Evolutionary conservation across 495 filamentous ascomycete species (phyloP).

Genomic region (Endocarpon pusillum): DNA sequence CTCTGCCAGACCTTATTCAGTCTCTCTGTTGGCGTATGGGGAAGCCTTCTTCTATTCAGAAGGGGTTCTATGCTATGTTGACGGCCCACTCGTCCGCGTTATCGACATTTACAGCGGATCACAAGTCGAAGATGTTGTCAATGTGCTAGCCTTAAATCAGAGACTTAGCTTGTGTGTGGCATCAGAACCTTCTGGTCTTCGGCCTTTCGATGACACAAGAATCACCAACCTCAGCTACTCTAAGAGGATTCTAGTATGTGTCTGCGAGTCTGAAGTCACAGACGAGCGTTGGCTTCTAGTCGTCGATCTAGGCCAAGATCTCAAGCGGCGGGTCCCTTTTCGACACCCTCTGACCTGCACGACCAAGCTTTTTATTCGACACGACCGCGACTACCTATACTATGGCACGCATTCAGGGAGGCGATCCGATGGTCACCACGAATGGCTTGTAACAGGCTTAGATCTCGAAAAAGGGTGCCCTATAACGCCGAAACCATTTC

Average conservation of each 20-base stretch:
- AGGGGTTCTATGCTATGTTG: constrained; percentile 45
- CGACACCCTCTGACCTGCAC: no score
- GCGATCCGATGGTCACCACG: constrained; percentile 30
- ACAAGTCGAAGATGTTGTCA: no score
- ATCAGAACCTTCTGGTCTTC: no score
- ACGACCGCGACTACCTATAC: constrained; percentile 46
- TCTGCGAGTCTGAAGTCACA: no score
- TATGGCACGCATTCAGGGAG: constrained; percentile 43
- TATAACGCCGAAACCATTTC: constrained; percentile 16
- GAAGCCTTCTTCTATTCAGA: constrained; percentile 44
- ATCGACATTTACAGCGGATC: constrained; percentile 42
- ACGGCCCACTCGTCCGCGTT: constrained; percentile 40
- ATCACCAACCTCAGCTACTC: no score
- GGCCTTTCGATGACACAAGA: no score
- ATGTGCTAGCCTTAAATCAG: no score
- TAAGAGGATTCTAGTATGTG: no score
- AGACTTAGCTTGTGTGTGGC: no score
- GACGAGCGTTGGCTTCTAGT: no score
- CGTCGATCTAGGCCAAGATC: no score
- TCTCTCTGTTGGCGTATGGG: constrained; percentile 39
- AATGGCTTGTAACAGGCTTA: constrained; percentile 45
- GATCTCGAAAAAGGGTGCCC: constrained; percentile 25
- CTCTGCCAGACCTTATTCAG: constrained; percentile 43
- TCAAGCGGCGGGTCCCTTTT: no score
- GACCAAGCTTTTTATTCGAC: constrained; percentile 48